Base-by-base conservation (phyloP, 768 basidiomycete genomes). In the Russula griseocarnosa region DNA sequence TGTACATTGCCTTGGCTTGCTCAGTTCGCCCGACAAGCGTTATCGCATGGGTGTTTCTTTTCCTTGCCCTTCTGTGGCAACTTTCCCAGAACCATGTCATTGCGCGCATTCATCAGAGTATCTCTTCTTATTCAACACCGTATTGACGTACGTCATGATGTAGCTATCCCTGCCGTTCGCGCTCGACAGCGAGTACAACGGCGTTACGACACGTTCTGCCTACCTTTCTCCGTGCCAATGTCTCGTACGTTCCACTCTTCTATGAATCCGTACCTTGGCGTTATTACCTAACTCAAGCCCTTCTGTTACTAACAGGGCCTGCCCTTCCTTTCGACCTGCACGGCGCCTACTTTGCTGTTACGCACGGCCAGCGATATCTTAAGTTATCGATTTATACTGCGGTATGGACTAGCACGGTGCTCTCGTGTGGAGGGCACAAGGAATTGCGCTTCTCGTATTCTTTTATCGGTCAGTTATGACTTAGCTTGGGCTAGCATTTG, bases 401-500 rank as follows among this genome's bases (percentile, higher is more conserved):
- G 1, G 66, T 76, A 22, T 92, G 90, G 87, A 85, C 88, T 0
- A 73, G 87, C 32, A 70, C 71, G 3, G 72, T 88, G 7, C 93
- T 92, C 72, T 98, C 96, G 10, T 65, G 88, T 3, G 81, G 89
- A 2, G 87, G 89, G 1, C 97, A 99, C 77, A 98, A 98, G 70
- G 97, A 99, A 79, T 98, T 94, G 94, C 82, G 97, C 8, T 98
- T 99, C 76, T 77, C 98, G 8, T 95, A 98, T 67, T 28, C 28
- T 28, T 28, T 28, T 28, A 28, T 28, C 28, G 28, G 2, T 28
- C 28, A 28, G 28, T 7, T 30, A 30, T 30, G 30, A 5, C 30
- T 5, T 6, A 6, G 5, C 6, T 30, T 30, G 32, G 32, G 32
- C 32, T 10, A 9, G 32, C 10, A 34, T 34, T 10, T 10, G 10